Conservation (phyloP, 2,329 filamentous ascomycete species). For the Pseudocercospora pini-densiflorae region DNA sequence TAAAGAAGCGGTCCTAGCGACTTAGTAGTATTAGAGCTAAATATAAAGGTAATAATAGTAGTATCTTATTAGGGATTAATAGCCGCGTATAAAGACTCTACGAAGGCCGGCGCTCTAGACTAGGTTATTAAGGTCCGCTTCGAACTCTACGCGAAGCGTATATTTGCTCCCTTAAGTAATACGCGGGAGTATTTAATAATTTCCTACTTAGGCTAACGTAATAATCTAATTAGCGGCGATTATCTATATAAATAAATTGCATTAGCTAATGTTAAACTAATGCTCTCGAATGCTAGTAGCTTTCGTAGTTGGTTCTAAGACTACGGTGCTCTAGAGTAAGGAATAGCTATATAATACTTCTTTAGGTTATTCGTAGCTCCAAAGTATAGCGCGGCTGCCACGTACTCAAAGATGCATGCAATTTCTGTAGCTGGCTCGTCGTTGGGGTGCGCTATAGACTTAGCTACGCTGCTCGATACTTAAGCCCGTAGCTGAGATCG, state of each 20-base stretch:
- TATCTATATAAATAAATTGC: background rate
- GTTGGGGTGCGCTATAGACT: background rate
- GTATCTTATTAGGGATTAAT: background rate
- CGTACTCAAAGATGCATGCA: background rate
- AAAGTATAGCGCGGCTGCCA: background rate
- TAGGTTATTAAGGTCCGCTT: background rate
- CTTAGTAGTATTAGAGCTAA: slow-evolving; percentile 6
- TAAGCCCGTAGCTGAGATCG: background rate
- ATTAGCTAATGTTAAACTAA: slow-evolving; percentile 10
- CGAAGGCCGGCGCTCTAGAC: background rate
- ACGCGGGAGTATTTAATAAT: background rate
- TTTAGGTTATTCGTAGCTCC: background rate
- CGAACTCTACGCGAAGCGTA: background rate
- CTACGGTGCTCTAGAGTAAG: background rate
- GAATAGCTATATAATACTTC: background rate
- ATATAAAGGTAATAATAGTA: background rate
- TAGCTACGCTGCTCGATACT: background rate
- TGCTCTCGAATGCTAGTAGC: background rate
- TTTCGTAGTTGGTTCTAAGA: background rate
- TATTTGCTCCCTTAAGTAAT: background rate
- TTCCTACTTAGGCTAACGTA: slow-evolving; percentile 4
- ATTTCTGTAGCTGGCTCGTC: background rate
- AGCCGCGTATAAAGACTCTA: background rate
- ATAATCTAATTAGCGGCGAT: slow-evolving; percentile 5
- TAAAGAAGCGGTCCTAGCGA: background rate